Percentiles rank a stretch among this genome's conserved stretches.
Conservation (phyloP, 805 yeast genomes). For the Kodamaea neixiangensis region DNA sequence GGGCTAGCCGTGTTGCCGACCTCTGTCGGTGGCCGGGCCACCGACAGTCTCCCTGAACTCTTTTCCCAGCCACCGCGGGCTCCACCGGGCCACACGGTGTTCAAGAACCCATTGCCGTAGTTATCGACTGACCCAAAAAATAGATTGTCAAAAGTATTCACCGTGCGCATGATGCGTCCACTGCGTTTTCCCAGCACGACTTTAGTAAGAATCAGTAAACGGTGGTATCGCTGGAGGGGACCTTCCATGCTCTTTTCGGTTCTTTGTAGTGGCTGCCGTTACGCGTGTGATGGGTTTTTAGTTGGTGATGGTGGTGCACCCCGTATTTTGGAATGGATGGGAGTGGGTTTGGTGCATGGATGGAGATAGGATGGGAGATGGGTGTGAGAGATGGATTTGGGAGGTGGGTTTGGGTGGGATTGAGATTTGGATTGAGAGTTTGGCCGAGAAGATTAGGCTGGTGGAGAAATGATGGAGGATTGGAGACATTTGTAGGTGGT, state of each 20-base stretch:
- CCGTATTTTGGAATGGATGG: not conserved
- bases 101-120: not conserved
- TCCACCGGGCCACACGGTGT: not conserved
- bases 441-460: not conserved
- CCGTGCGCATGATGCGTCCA: not conserved
- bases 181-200: not conserved
- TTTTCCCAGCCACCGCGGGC: no score
- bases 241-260: not conserved
- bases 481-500: not conserved
- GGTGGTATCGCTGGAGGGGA: not conserved
- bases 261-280: not conserved
- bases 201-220: not conserved
- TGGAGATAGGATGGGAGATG: not conserved
- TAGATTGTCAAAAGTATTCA: not conserved
- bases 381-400: not conserved
- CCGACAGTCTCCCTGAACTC: no score
- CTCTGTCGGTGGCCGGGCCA: no score
- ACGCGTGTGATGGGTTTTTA: not conserved
- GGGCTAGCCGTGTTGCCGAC: no score
- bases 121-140: not conserved
- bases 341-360: not conserved
- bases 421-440: not conserved
- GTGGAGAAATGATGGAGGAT: no score
- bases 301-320: not conserved
- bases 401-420: not conserved